These are phyloP conservation scores for Paraglomus brasilianum DNA, from an alignment of 192 early-diverging fungal species.

Conservation along the genomic window DNA sequence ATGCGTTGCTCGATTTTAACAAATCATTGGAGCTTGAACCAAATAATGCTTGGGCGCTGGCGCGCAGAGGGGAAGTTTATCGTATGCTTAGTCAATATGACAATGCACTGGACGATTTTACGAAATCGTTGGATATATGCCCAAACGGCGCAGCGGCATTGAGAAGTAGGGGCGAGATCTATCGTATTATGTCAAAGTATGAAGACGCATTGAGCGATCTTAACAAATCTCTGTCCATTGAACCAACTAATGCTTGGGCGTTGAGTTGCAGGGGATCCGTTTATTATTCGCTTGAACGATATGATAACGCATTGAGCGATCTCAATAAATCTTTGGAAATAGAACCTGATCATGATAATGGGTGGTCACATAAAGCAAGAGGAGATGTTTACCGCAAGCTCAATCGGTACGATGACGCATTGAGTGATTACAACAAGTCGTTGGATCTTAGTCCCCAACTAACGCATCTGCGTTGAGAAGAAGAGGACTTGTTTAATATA, in stretches of 20 bases:
- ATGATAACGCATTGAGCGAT: too few relatives aligned
- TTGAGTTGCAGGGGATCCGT: too few relatives aligned
- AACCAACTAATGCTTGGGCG: too few relatives aligned
- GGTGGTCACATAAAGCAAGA: not conserved
- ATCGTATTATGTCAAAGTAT: not conserved
- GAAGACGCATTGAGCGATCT: conserved; percentile 17
- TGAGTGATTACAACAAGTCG: not conserved
- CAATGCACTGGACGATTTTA: not conserved
- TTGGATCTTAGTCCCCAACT: not conserved
- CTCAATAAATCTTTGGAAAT: too few relatives aligned
- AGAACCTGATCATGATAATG: not conserved
- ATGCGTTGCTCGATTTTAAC: conserved; percentile 9
- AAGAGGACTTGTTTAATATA: not conserved
- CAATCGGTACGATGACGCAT: not conserved
- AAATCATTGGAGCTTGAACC: not conserved
- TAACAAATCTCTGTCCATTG: not conserved
- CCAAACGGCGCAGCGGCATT: not conserved
- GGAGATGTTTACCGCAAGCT: not conserved
- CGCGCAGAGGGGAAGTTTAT: conserved; percentile 19
- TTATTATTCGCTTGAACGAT: too few relatives aligned
- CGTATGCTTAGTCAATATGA: not conserved
- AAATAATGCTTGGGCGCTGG: conserved; percentile 2
- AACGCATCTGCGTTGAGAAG: not conserved
- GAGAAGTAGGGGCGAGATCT: not conserved
- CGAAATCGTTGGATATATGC: not conserved